These are phyloP conservation scores for Salix dunnii DNA, from an alignment of 345 rosid species.

Conservation along the genomic window DNA sequence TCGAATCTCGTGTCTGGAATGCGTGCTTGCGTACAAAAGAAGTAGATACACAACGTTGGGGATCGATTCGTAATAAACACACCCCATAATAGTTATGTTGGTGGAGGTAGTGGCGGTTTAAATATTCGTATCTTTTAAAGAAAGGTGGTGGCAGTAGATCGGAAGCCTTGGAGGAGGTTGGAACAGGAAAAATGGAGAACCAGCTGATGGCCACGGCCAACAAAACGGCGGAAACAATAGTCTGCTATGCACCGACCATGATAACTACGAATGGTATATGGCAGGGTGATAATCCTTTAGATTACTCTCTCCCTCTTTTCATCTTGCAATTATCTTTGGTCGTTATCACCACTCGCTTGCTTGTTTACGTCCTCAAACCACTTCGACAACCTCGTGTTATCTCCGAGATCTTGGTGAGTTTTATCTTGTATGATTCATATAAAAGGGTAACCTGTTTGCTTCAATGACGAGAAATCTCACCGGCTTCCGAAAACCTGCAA, in stretches of 20 bases:
- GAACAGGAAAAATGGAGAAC: neutral
- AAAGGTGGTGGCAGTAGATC: too few relatives aligned
- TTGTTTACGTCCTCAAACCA: constrained; percentile 72
- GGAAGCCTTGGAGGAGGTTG: neutral
- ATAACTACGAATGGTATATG: constrained; percentile 92
- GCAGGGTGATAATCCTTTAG: constrained; percentile 96
- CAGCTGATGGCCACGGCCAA: constrained; percentile 4
- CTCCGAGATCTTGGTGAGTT: constrained; percentile 73
- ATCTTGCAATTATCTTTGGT: constrained; percentile 76
- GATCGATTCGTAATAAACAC: too few relatives aligned
- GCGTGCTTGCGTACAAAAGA: neutral
- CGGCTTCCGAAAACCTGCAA: neutral
- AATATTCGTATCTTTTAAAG: too few relatives aligned
- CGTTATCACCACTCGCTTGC: constrained; percentile 61
- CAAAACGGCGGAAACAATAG: constrained; percentile 36
- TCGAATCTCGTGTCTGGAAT: neutral
- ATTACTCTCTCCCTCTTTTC: constrained; percentile 87
- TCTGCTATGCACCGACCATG: constrained; percentile 89
- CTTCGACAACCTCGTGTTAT: constrained; percentile 90
- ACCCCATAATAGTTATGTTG: too few relatives aligned
- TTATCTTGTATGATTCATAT: neutral
- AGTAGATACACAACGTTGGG: too few relatives aligned
- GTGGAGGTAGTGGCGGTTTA: too few relatives aligned
- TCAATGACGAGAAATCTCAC: neutral
- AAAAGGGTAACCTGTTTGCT: neutral